Conservation (phyloP, 2,329 filamentous ascomycete species). For the Lachnellula cervina region DNA sequence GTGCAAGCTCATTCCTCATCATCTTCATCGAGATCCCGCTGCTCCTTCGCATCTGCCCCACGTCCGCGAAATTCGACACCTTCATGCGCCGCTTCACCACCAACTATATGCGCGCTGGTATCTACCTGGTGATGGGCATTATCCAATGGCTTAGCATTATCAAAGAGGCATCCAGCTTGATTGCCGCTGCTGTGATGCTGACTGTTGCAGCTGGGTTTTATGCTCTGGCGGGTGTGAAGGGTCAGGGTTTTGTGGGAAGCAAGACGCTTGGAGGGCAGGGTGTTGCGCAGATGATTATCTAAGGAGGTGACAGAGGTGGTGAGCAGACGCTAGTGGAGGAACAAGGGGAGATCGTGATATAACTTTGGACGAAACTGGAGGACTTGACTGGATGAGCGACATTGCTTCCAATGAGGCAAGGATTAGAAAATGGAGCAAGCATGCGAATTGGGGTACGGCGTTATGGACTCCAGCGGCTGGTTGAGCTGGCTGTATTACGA, state of each 20-base stretch:
- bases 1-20: slow-evolving; percentile 66
- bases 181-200: slow-evolving; percentile 81
- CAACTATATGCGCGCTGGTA: slow-evolving; percentile 91
- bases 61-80: slow-evolving; percentile 79
- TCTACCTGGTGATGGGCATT: slow-evolving; percentile 76
- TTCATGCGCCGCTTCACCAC: slow-evolving; percentile 90
- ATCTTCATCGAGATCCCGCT: slow-evolving; percentile 89
- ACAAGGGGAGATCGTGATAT: neutral
- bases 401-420: neutral
- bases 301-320: slow-evolving; percentile 26
- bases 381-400: too few species aligned
- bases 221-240: slow-evolving; percentile 69
- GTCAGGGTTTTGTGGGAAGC: slow-evolving; percentile 82
- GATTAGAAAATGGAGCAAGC: slow-evolving; percentile 15
- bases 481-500: slow-evolving; percentile 17
- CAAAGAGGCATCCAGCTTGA: slow-evolving; percentile 61
- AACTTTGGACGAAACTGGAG: neutral
- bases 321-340: neutral
- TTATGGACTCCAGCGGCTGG: slow-evolving; percentile 13
- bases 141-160: slow-evolving; percentile 82
- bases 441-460: slow-evolving; percentile 21
- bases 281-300: slow-evolving; percentile 97
- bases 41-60: slow-evolving; percentile 95
- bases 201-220: slow-evolving; percentile 77
- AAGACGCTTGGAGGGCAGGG: slow-evolving; percentile 94